These are phyloP conservation scores for Chaetoceros tenuissimus DNA, from an alignment of 108 stramenopile species.

Conservation along the genomic window DNA sequence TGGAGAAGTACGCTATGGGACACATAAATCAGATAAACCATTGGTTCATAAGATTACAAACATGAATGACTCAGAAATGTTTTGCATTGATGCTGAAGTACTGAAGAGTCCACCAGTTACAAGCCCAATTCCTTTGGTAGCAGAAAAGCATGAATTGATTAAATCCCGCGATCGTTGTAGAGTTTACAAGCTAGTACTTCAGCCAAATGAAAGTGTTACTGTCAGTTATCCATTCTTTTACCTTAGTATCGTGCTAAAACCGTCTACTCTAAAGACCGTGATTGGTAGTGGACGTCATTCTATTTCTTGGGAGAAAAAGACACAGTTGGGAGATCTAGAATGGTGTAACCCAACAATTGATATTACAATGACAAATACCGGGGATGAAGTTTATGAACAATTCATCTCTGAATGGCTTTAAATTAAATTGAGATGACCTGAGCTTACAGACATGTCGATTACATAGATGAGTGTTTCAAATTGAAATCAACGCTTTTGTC, in stretches of 20 bases:
- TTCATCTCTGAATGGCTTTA: slow-evolving; percentile 62
- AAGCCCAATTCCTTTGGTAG: slow-evolving; percentile 24
- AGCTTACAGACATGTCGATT: too few species aligned
- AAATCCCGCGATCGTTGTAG: slow-evolving; percentile 43
- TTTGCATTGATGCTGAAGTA: slow-evolving; percentile 66
- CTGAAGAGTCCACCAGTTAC: slow-evolving; percentile 45
- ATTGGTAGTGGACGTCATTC: slow-evolving; percentile 14
- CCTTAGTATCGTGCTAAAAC: slow-evolving; percentile 31
- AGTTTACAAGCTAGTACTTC: slow-evolving; percentile 46
- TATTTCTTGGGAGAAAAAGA: too few species aligned
- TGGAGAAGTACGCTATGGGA: slow-evolving; percentile 41
- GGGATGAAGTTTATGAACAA: slow-evolving; percentile 28
- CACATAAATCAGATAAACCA: slow-evolving; percentile 36
- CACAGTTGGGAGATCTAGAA: slow-evolving; percentile 40
- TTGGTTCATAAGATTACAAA: slow-evolving; percentile 63
- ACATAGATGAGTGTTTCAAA: too few species aligned
- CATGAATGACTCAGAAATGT: slow-evolving; percentile 20
- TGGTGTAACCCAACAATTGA: slow-evolving; percentile 38
- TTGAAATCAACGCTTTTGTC: too few species aligned
- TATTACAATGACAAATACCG: slow-evolving; percentile 31
- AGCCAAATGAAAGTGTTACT: slow-evolving; percentile 36
- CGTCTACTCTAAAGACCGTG: slow-evolving; percentile 20
- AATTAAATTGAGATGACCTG: too few species aligned
- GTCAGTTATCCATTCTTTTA: slow-evolving; percentile 67
- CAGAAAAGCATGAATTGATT: slow-evolving; percentile 39